Evolutionary conservation across 345 rosid species (phyloP).

Genomic region (Citrus cavaleriei): DNA sequence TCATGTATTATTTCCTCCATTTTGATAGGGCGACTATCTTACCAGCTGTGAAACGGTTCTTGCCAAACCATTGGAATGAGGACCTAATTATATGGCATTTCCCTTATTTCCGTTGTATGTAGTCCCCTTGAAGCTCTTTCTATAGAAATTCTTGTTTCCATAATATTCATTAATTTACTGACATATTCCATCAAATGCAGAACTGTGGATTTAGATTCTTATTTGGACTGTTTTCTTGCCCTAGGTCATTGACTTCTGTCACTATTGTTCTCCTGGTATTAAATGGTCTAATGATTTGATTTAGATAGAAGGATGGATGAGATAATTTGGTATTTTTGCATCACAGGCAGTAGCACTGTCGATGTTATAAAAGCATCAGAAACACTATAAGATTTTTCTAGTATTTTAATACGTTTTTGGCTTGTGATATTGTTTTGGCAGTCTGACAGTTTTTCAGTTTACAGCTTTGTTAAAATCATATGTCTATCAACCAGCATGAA

Average conservation of each 20-base stretch:
- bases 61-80: slow-evolving; percentile 87
- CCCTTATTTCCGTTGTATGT: slow-evolving; percentile 84
- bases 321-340: neutral
- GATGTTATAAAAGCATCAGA: neutral
- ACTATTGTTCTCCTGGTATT: neutral
- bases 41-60: slow-evolving; percentile 67
- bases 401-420: neutral
- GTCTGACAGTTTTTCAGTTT: neutral
- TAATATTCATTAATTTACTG: neutral
- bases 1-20: slow-evolving; percentile 15
- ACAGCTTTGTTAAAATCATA: neutral
- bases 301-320: neutral
- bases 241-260: neutral
- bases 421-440: neutral
- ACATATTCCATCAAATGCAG: neutral
- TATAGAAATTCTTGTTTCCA: neutral
- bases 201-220: neutral
- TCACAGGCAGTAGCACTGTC: neutral
- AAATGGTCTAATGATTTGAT: neutral
- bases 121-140: neutral
- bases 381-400: neutral
- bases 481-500: neutral
- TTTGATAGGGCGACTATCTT: slow-evolving; percentile 80
- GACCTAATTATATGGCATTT: slow-evolving; percentile 65
- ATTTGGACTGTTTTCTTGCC: neutral